Conservation (phyloP, 345 rosid genomes). For the Gossypium rotundifolium region DNA sequence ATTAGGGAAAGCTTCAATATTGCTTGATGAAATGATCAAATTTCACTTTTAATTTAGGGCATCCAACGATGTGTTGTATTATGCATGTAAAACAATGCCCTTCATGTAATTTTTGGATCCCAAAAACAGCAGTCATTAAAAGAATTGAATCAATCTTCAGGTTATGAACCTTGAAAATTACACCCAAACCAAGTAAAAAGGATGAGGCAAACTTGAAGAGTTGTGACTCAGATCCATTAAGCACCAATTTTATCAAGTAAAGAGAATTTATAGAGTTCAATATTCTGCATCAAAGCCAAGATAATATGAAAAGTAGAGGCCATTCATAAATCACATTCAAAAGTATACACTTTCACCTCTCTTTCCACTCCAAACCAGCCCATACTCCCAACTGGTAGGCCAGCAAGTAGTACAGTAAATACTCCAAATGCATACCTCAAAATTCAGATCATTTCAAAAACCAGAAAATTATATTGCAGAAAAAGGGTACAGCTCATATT, state of each 20-base stretch:
- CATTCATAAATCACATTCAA: no score
- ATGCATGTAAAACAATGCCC: background rate
- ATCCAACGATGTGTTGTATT: background rate
- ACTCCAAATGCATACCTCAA: constrained; percentile 3
- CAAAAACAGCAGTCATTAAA: no score
- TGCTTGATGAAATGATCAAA: background rate
- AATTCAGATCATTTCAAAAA: background rate
- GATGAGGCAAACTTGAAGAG: background rate
- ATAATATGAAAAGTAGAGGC: background rate
- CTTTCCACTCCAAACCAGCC: background rate
- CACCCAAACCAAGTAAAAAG: background rate
- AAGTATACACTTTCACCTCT: no score
- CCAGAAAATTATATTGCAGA: background rate
- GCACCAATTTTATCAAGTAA: background rate
- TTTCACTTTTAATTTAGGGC: background rate
- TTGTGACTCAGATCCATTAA: background rate
- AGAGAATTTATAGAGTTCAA: background rate
- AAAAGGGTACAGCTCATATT: constrained; percentile 6
- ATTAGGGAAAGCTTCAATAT: background rate
- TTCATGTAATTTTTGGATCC: background rate
- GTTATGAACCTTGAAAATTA: no score
- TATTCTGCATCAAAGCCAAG: background rate
- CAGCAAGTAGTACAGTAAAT: background rate
- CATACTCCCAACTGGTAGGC: background rate
- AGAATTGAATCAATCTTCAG: no score